Percentiles rank a stretch among this genome's conserved stretches.
These are phyloP conservation scores for Dacryopinax primogenitus DNA, from an alignment of 768 basidiomycete species.

Conservation along the genomic window DNA sequence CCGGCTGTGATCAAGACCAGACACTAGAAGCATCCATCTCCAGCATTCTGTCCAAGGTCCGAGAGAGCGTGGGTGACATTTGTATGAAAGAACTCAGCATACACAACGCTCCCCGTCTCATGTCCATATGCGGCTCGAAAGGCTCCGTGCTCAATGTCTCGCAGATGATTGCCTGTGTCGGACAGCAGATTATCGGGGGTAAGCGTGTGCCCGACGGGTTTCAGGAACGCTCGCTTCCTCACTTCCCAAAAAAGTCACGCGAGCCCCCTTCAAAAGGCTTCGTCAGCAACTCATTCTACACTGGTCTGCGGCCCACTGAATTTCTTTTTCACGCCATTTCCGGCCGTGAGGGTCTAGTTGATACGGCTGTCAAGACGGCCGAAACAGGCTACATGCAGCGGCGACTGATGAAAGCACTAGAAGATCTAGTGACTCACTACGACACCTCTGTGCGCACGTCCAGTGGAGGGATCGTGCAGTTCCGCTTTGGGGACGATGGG, in stretches of 20 bases:
- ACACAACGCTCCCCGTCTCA: constrained; percentile 92
- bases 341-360: constrained; percentile 94
- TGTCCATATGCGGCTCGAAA: constrained; percentile 99
- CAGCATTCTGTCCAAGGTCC: constrained; percentile 81
- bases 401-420: constrained; percentile 95
- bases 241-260: constrained; percentile 93
- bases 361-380: constrained; percentile 98
- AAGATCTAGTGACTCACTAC: constrained; percentile 92
- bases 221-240: constrained; percentile 96
- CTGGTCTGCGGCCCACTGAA: constrained; percentile 81
- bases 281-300: constrained; percentile 93
- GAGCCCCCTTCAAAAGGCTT: constrained; percentile 97
- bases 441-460: constrained; percentile 93
- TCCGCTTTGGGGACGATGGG: constrained; percentile 92
- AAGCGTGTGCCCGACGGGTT: constrained; percentile 98
- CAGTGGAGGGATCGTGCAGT: constrained; percentile 89
- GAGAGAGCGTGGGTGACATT: constrained; percentile 90
- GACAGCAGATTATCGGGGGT: constrained; percentile 96
- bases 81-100: constrained; percentile 98
- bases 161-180: constrained; percentile 99
- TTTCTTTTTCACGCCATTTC: constrained; percentile 99
- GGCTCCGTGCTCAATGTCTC: constrained; percentile 99
- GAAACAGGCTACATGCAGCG: constrained; percentile 99
- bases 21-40: constrained; percentile 96
- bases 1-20: constrained; percentile 95